Conservation (phyloP, 2,329 filamentous ascomycete species). For the Dactylellina drechsleri region DNA sequence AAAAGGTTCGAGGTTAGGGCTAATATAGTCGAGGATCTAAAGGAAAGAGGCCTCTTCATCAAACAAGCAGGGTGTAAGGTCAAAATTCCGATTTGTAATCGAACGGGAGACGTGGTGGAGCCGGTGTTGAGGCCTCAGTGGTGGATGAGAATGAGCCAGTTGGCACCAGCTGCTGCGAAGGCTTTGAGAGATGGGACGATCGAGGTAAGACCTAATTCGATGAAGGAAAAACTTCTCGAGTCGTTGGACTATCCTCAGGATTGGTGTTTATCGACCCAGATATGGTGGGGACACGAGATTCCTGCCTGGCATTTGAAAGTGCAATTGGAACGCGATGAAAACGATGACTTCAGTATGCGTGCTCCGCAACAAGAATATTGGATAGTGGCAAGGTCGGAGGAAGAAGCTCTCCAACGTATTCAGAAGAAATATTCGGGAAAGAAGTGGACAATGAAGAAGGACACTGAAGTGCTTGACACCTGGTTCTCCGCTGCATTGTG, state of each 20-base stretch:
- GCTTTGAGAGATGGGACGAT: constrained; percentile 33
- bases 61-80: constrained; percentile 53
- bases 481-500: constrained; percentile 58
- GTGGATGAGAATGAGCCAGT: constrained; percentile 57
- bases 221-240: constrained; percentile 45
- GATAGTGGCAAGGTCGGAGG: constrained; percentile 54
- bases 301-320: constrained; percentile 56
- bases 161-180: constrained; percentile 54
- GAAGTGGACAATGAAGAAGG: constrained; percentile 52
- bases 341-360: constrained; percentile 7
- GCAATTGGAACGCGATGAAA: constrained; percentile 16
- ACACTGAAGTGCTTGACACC: constrained; percentile 57
- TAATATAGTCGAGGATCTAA: constrained; percentile 53
- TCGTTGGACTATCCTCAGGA: constrained; percentile 56
- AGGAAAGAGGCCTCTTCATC: constrained; percentile 53
- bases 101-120: constrained; percentile 57
- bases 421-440: constrained; percentile 2
- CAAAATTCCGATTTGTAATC: constrained; percentile 55
- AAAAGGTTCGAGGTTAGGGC: constrained; percentile 54
- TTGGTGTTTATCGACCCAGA: constrained; percentile 58
- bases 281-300: constrained; percentile 58
- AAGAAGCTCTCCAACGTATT: constrained; percentile 33
- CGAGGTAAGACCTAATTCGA: constrained; percentile 50
- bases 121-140: constrained; percentile 57
- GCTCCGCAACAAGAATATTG: constrained; percentile 31